Evolutionary conservation across 1,139 yeast genomes (phyloP).

Genomic region (Casaregolazyma suthepensis): DNA sequence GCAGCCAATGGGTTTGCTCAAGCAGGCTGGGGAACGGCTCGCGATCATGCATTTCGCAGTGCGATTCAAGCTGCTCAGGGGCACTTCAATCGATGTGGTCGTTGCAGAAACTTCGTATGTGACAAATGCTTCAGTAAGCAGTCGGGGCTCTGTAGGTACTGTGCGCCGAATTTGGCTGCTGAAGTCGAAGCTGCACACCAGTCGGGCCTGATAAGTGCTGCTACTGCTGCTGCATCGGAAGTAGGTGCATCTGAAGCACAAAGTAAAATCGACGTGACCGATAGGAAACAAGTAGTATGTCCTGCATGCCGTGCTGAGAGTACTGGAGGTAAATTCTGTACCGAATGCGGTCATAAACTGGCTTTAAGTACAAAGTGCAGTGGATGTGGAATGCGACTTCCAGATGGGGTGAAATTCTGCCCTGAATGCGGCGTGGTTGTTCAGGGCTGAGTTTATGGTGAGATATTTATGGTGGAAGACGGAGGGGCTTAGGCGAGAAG

Average conservation of each 20-base stretch:
- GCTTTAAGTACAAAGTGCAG: background rate
- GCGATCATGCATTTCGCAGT: background rate
- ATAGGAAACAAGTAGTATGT: background rate
- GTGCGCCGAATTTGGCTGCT: constrained; percentile 3
- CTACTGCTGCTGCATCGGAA: background rate
- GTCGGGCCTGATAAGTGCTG: background rate
- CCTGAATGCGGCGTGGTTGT: constrained; percentile 1
- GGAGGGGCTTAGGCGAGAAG: too few species aligned
- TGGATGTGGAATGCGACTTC: background rate
- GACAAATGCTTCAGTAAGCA: background rate
- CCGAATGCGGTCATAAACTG: background rate
- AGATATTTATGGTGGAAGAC: background rate
- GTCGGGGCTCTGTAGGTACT: background rate
- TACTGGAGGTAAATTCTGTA: constrained; percentile 2
- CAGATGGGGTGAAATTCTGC: constrained; percentile 1
- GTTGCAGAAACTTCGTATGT: constrained; percentile 1
- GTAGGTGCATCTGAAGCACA: background rate
- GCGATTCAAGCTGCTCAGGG: background rate
- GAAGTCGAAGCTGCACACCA: constrained; percentile 2
- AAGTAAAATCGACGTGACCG: background rate
- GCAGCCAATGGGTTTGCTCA: constrained; percentile 1
- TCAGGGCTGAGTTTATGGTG: background rate
- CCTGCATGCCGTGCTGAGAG: constrained; percentile 1
- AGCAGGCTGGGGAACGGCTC: constrained; percentile 1
- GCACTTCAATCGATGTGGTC: constrained; percentile 1